Evolutionary conservation across 371 early-diverging fungal genomes (phyloP).

Genomic region (Rhizopus sp.): DNA sequence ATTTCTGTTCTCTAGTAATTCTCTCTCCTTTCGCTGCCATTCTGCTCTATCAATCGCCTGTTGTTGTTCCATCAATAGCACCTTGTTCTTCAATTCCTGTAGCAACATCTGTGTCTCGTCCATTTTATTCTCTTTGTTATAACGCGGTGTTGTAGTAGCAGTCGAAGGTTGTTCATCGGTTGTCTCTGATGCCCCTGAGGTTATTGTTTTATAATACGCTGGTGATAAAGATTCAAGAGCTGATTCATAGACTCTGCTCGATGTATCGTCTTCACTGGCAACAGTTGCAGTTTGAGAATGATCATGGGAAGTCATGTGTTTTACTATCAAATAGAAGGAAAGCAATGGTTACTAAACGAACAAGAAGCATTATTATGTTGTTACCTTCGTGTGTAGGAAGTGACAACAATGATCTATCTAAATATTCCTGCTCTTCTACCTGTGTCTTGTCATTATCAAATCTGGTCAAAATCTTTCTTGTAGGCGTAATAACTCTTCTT

Average conservation of each 20-base stretch:
- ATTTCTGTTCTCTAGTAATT: background rate
- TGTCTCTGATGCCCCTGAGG: background rate
- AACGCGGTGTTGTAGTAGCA: background rate
- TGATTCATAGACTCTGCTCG: conserved; percentile 16
- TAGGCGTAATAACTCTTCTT: conserved; percentile 17
- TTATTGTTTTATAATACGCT: background rate
- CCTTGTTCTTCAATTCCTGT: conserved; percentile 8
- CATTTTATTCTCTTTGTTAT: too few species aligned
- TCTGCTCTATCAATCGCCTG: conserved; percentile 16
- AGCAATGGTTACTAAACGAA: background rate
- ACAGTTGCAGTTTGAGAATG: background rate
- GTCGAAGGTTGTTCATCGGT: background rate
- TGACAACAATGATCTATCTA: background rate
- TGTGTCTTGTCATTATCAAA: conserved; percentile 21
- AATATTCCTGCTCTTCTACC: conserved; percentile 13
- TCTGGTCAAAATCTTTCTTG: conserved; percentile 15
- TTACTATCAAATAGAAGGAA: too few species aligned
- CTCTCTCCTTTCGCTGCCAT: conserved; percentile 15
- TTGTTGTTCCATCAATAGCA: conserved; percentile 14
- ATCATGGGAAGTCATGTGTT: background rate
- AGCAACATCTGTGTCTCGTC: conserved; percentile 2
- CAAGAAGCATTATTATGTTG: background rate
- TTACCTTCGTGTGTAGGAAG: background rate
- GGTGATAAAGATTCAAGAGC: conserved; percentile 18
- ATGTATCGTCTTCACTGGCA: conserved; percentile 5